phyloP scores from a whole-genome alignment of 2,329 filamentous ascomycete genomes.

The Talaromyces amestolkiae region DNA sequence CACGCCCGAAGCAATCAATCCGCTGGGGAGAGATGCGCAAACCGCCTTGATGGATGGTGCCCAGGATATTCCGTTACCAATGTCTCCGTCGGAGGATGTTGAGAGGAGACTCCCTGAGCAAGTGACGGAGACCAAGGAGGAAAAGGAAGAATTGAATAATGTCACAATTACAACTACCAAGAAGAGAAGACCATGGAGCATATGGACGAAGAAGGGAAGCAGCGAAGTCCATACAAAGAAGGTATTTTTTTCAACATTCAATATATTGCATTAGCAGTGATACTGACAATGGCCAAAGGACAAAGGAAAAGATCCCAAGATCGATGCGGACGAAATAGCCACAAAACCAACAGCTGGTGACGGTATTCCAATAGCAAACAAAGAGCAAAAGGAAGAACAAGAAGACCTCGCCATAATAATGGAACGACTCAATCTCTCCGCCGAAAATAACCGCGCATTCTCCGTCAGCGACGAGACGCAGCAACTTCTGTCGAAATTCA shows the following conservation, averaged over 20 bases:
- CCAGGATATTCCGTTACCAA: constrained; percentile 51
- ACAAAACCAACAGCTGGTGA: constrained; percentile 28
- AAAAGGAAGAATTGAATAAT: neutral
- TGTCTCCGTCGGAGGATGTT: constrained; percentile 47
- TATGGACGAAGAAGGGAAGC: constrained; percentile 36
- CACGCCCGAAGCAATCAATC: neutral
- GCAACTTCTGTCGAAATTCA: constrained; percentile 79
- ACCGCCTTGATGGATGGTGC: constrained; percentile 46
- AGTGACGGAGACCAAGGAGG: constrained; percentile 19
- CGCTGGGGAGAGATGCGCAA: constrained; percentile 44
- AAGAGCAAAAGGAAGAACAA: constrained; percentile 58
- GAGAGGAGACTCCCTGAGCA: constrained; percentile 28
- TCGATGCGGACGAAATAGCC: constrained; percentile 29
- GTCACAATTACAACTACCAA: neutral
- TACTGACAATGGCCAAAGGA: neutral
- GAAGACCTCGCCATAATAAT: constrained; percentile 76
- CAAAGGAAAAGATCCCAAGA: constrained; percentile 29
- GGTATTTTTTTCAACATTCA: neutral
- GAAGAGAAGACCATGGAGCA: constrained; percentile 23
- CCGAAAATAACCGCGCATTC: constrained; percentile 81
- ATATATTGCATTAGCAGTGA: neutral
- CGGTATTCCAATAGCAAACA: constrained; percentile 29
- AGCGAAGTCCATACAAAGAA: constrained; percentile 24
- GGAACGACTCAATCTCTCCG: constrained; percentile 77
- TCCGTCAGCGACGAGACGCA: constrained; percentile 80